Conservation (phyloP, 2,329 filamentous ascomycete species). For the Nothomitra cinnamomea region DNA sequence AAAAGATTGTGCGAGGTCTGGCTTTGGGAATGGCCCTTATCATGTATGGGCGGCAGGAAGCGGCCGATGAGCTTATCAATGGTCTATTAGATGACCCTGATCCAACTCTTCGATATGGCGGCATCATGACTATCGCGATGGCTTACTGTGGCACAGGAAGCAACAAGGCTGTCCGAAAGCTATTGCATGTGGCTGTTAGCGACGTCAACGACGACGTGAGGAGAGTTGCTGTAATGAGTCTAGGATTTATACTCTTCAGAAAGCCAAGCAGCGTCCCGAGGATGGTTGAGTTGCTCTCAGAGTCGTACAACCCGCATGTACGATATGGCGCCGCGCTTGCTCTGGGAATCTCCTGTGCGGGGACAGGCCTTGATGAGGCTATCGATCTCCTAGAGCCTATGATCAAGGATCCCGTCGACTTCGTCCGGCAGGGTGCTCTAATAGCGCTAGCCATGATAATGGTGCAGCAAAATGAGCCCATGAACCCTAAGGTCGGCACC, state of each 20-base stretch:
- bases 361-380: conserved; percentile 87
- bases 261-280: conserved; percentile 94
- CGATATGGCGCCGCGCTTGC: conserved; percentile 97
- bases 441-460: conserved; percentile 96
- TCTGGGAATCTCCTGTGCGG: conserved; percentile 91
- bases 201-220: conserved; percentile 97
- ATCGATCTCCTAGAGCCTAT: conserved; percentile 95
- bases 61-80: conserved; percentile 86
- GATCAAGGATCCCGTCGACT: conserved; percentile 98
- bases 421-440: conserved; percentile 88
- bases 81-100: conserved; percentile 86
- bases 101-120: conserved; percentile 83
- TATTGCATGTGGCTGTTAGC: conserved; percentile 90
- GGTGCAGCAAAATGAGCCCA: conserved; percentile 96
- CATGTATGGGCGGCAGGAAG: conserved; percentile 93
- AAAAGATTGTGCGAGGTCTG: conserved; percentile 94
- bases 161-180: conserved; percentile 94
- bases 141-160: conserved; percentile 95
- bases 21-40: conserved; percentile 95
- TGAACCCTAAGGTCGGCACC: conserved; percentile 88
- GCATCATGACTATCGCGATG: conserved; percentile 95
- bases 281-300: conserved; percentile 95
- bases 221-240: conserved; percentile 87
- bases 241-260: conserved; percentile 96
- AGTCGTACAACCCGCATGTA: conserved; percentile 98